phyloP scores from a whole-genome alignment of 768 basidiomycete genomes.

The Russula griseocarnosa region DNA sequence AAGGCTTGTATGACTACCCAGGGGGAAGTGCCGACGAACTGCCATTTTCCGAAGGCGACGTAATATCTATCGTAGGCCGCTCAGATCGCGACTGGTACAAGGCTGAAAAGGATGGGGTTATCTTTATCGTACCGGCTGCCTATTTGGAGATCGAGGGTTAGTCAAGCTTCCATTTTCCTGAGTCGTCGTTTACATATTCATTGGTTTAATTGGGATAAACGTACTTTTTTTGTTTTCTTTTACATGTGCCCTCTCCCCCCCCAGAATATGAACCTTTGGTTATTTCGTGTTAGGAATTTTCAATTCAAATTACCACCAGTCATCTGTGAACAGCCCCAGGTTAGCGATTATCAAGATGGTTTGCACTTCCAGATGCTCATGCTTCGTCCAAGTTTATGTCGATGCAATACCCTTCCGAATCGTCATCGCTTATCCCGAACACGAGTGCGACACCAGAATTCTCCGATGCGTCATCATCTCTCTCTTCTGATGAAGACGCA shows the following conservation, averaged over 20 bases:
- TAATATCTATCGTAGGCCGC: slow-evolving; percentile 72
- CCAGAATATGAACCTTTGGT: slow-evolving; percentile 29
- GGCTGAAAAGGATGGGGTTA: slow-evolving; percentile 77
- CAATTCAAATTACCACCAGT: too few relatives aligned
- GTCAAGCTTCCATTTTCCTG: slow-evolving; percentile 56
- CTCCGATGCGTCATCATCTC: not conserved
- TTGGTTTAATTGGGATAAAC: slow-evolving; percentile 70
- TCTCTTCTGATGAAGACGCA: not conserved
- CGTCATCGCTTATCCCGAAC: not conserved
- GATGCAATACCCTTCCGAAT: not conserved
- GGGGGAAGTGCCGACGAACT: slow-evolving; percentile 74
- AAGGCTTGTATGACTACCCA: slow-evolving; percentile 74
- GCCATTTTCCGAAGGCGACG: slow-evolving; percentile 79
- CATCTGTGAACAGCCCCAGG: too few relatives aligned
- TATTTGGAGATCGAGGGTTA: slow-evolving; percentile 93
- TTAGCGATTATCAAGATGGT: too few relatives aligned
- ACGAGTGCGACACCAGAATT: not conserved
- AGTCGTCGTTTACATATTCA: slow-evolving; percentile 56
- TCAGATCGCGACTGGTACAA: slow-evolving; percentile 95
- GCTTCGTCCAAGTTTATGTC: slow-evolving; percentile 10
- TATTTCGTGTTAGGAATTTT: slow-evolving; percentile 10
- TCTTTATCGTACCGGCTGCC: slow-evolving; percentile 88
- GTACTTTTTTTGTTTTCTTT: slow-evolving; percentile 52
- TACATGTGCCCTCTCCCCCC: slow-evolving; percentile 30
- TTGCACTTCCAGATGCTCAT: slow-evolving; percentile 12